Evolutionary conservation across 306 rosid species (phyloP).

Genomic region (Citrullus mucosospermus): DNA sequence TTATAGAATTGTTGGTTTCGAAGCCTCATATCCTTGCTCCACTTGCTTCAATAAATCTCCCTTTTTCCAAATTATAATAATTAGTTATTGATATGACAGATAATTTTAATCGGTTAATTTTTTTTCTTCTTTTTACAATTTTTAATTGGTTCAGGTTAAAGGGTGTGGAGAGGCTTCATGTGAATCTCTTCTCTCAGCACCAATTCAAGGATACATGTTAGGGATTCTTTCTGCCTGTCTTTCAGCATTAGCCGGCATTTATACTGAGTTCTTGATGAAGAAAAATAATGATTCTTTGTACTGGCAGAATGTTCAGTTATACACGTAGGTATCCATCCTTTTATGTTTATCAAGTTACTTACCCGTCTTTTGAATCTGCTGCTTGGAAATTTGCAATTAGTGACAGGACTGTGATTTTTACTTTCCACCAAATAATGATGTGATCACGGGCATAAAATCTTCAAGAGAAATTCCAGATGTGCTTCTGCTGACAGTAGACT

Average conservation of each 20-base stretch:
- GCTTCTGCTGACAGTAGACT: background rate
- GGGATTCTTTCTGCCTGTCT: constrained; percentile 89
- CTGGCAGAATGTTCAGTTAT: constrained; percentile 95
- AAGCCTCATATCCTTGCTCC: background rate
- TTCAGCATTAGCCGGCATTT: constrained; percentile 91
- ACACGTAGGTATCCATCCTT: constrained; percentile 62
- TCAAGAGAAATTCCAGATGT: background rate
- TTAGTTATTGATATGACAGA: background rate
- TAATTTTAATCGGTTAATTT: background rate
- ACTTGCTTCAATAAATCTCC: background rate
- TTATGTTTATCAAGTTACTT: background rate
- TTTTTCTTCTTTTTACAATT: background rate
- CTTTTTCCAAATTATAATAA: background rate
- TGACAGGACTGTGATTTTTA: background rate
- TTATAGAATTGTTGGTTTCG: background rate
- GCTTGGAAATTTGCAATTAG: background rate
- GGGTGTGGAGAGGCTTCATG: constrained; percentile 87
- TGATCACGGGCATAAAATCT: background rate
- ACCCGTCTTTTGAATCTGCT: background rate
- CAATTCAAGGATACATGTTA: constrained; percentile 75
- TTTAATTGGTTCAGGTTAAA: constrained; percentile 36
- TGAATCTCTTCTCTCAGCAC: constrained; percentile 76
- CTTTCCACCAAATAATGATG: background rate
- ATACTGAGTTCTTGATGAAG: constrained; percentile 95
- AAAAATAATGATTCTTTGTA: constrained; percentile 86